Evolutionary conservation across 768 basidiomycete species (phyloP).

Genomic region (Cantharellus anzutake): DNA sequence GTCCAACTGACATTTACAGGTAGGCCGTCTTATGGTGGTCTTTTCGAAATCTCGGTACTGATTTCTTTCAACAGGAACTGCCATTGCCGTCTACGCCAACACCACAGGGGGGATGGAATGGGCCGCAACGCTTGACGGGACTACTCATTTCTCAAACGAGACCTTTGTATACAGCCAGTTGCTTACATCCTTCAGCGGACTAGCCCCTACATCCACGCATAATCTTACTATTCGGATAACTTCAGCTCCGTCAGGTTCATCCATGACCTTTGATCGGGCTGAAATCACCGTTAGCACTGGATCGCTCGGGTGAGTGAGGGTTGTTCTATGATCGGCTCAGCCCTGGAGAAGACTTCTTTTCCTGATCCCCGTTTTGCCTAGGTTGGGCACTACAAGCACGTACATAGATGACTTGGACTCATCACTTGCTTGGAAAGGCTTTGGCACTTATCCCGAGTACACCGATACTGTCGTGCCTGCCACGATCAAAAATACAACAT

Average conservation of each 20-base stretch:
- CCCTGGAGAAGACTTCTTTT: not conserved
- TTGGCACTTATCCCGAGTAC: not conserved
- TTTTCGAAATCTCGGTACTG: too few relatives aligned
- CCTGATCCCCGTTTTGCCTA: not conserved
- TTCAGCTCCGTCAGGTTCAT: not conserved
- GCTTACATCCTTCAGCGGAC: not conserved
- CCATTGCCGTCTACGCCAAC: not conserved
- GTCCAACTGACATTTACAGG: not conserved
- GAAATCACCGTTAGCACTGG: not conserved
- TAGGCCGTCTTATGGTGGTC: not conserved
- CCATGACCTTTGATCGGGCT: not conserved
- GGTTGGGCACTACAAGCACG: not conserved
- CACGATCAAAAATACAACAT: too few relatives aligned
- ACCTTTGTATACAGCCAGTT: too few relatives aligned
- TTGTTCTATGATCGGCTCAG: not conserved
- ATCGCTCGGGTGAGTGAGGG: not conserved
- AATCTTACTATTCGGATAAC: not conserved
- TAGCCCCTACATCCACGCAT: not conserved
- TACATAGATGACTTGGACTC: not conserved
- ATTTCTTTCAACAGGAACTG: not conserved
- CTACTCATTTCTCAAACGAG: not conserved
- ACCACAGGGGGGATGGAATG: not conserved
- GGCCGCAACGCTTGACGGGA: not conserved
- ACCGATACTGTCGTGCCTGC: not conserved
- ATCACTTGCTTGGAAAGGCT: not conserved